Evolutionary conservation across 2,329 filamentous ascomycete genomes (phyloP), one percentile per base, ranked within the genome.

Genomic region (Penicillium paneum): DNA sequence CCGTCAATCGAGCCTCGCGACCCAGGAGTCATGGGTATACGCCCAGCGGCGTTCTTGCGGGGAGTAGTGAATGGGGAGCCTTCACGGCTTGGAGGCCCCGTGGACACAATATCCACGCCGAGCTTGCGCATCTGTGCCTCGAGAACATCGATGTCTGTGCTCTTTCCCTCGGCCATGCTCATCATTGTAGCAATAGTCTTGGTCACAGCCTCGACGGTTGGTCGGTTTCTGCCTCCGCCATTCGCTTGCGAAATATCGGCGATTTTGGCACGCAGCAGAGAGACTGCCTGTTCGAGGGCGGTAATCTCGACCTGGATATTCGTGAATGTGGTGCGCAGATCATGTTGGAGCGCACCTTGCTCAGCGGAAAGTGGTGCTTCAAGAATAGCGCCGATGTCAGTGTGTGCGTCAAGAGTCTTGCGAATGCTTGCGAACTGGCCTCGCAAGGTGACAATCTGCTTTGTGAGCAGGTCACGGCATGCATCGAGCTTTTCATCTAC

Each of bases 151-250:
- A 99, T 86, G 65, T 97, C 93, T 54, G 88, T 90, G 68, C 89
- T 94, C 69, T 90, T 89, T 75, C 91, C 90, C 78, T 97, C 90
- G 0, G 89, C 89, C 87, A 97, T 93, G 56, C 80, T 83, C 32
- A 92, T 97, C 88, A 99, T 92, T 68, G 94, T 96, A 54, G 81
- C 80, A 61, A 99, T 96, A 1, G 94, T 99, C 56, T 89, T 90
- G 63, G 92, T 87, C 19, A 99, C 90, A 0, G 91, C 90, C 64
- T 97, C 94, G 10, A 97, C 90, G 0, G 92, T 97, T 0, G 94
- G 94, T 5, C 87, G 83, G 47, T 81, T 64, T 39, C 56, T 57
- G 60, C 39, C 66, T 45, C 77, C 77, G 17, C 80, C 81, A 8
- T 80, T 79, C 1, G 82, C 76, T 5, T 75, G 73, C 40, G 75